Evolutionary conservation across 2,329 filamentous ascomycete species (phyloP).

Genomic region (Chaetomium strumarium): DNA sequence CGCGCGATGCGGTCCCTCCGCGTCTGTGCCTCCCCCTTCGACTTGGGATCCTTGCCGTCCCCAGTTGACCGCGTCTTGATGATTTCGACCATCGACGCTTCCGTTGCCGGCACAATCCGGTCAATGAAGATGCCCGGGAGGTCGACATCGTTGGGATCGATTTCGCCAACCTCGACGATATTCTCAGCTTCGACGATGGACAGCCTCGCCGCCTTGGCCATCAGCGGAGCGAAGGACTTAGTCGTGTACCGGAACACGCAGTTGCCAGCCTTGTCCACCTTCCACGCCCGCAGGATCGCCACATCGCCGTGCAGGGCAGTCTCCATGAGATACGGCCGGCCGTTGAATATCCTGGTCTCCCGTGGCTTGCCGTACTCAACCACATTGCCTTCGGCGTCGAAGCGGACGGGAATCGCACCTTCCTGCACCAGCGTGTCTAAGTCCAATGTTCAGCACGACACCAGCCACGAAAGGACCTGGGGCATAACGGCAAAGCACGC

Average conservation of each 20-base stretch:
- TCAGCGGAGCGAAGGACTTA: conserved; percentile 67
- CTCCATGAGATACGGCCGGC: conserved; percentile 71
- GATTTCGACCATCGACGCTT: conserved; percentile 66
- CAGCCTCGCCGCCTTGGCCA: conserved; percentile 73
- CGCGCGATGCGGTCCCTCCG: conserved; percentile 67
- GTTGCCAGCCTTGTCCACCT: conserved; percentile 71
- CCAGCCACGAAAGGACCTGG: rapidly evolving
- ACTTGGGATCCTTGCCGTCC: conserved; percentile 31
- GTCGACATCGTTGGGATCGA: conserved; percentile 69
- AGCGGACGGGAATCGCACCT: conserved; percentile 60
- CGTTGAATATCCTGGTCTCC: conserved; percentile 68
- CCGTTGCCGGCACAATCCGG: conserved; percentile 68
- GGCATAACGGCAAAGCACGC: not conserved
- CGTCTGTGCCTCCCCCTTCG: conserved; percentile 42
- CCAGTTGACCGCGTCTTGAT: conserved; percentile 49
- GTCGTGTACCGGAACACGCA: conserved; percentile 71
- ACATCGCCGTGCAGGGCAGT: conserved; percentile 70
- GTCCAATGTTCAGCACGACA: not conserved
- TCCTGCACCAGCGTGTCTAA: conserved; percentile 60
- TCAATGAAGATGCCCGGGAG: conserved; percentile 80
- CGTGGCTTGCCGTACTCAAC: conserved; percentile 59
- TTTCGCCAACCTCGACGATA: conserved; percentile 68
- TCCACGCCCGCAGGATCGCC: conserved; percentile 70
- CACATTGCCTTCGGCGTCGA: conserved; percentile 53
- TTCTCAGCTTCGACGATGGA: conserved; percentile 83